Conservation (phyloP, 2,329 filamentous ascomycete genomes). For the Phialocephala subalpina region DNA sequence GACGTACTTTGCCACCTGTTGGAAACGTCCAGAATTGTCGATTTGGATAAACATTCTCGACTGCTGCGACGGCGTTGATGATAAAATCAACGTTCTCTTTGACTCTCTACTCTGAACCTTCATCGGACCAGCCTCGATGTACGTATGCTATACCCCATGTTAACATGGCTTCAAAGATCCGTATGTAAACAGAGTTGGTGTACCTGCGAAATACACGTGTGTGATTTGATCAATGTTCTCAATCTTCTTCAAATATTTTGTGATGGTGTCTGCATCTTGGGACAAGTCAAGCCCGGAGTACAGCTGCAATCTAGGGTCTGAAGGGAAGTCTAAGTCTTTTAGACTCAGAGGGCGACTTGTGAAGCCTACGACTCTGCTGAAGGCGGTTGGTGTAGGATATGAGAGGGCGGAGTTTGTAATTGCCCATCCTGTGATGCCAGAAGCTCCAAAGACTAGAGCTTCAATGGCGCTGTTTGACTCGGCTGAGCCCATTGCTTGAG, state of each 20-base stretch:
- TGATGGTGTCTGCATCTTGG: constrained; percentile 39
- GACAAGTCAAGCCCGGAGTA: constrained; percentile 47
- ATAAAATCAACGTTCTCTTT: neutral
- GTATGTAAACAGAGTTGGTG: constrained; percentile 5
- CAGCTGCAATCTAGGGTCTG: constrained; percentile 38
- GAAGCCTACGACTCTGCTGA: constrained; percentile 40
- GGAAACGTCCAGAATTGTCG: constrained; percentile 50
- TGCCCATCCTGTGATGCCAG: constrained; percentile 45
- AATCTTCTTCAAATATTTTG: constrained; percentile 45
- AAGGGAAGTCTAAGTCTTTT: constrained; percentile 32
- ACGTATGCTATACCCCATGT: neutral
- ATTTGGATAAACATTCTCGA: constrained; percentile 47
- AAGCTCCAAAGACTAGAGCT: constrained; percentile 43
- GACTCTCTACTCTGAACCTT: neutral
- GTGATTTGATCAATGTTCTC: constrained; percentile 49
- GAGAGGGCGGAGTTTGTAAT: constrained; percentile 36
- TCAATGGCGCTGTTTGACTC: neutral
- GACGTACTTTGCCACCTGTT: constrained; percentile 50
- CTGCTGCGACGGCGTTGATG: constrained; percentile 46
- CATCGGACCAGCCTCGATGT: neutral
- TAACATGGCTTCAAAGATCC: neutral
- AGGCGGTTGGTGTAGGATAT: constrained; percentile 41
- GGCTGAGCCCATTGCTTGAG: neutral
- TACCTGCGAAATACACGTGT: constrained; percentile 53
- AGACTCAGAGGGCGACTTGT: constrained; percentile 36